These are phyloP conservation scores for Pyrus communis DNA, from an alignment of 306 rosid genomes.

Conservation along the genomic window DNA sequence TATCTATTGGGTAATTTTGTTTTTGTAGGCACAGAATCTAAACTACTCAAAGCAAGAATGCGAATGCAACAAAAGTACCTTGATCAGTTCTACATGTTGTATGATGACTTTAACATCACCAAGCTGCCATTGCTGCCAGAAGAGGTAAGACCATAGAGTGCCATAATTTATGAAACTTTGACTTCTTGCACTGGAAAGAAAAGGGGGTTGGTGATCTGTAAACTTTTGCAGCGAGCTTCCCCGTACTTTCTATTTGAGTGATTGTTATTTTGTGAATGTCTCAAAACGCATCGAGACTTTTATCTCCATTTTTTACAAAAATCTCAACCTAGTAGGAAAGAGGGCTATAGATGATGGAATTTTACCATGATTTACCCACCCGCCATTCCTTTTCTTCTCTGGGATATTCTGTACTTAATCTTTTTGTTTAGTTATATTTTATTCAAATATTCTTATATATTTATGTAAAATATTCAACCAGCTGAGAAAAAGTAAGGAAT, in stretches of 20 bases:
- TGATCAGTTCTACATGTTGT: conserved; percentile 92
- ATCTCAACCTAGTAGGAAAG: neutral
- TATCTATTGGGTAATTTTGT: neutral
- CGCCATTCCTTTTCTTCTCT: neutral
- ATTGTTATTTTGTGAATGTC: neutral
- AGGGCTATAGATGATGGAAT: neutral
- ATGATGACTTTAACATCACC: conserved; percentile 87
- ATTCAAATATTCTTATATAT: neutral
- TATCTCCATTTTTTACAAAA: too few relatives aligned
- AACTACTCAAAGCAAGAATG: conserved; percentile 91
- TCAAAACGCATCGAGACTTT: too few relatives aligned
- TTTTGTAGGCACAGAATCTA: conserved; percentile 69
- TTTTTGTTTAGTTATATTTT: neutral
- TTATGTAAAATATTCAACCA: neutral
- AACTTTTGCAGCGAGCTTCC: neutral
- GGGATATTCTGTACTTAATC: neutral
- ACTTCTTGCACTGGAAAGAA: neutral
- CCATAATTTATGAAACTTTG: neutral
- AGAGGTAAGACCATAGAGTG: conserved; percentile 51
- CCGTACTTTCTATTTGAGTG: neutral
- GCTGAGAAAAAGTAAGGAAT: neutral
- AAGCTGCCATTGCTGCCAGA: conserved; percentile 91
- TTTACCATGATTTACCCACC: neutral
- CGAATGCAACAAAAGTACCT: conserved; percentile 93
- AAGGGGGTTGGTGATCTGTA: neutral